Evolutionary conservation across 2,329 filamentous ascomycete genomes (phyloP).

Genomic region (Dothiorella sarmentorum): DNA sequence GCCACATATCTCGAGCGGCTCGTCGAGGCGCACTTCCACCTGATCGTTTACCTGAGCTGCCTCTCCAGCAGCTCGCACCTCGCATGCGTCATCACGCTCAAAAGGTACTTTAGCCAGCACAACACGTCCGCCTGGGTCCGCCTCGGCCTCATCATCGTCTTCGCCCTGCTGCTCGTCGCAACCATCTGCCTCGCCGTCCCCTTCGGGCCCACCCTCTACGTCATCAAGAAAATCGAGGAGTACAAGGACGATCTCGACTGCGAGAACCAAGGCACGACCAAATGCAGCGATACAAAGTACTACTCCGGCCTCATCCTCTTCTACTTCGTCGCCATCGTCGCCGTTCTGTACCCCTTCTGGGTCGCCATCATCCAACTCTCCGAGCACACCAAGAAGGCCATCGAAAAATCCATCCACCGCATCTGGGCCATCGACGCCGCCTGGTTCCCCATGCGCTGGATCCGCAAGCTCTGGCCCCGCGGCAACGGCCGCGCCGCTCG

Average conservation of each 20-base stretch:
- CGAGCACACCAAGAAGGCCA: not conserved
- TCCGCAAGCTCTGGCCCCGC: too few relatives aligned
- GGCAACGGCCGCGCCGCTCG: too few relatives aligned
- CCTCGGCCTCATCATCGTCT: conserved; percentile 28
- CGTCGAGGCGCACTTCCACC: not conserved
- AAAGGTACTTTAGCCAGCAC: conserved; percentile 32
- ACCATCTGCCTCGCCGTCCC: conserved; percentile 30
- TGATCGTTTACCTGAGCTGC: conserved; percentile 32
- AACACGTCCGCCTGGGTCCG: conserved; percentile 31
- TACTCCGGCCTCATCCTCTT: too few relatives aligned
- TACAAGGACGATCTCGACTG: too few relatives aligned
- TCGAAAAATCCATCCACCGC: not conserved
- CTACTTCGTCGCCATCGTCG: not conserved
- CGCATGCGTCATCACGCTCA: conserved; percentile 31
- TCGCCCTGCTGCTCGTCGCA: conserved; percentile 27
- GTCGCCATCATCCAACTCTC: not conserved
- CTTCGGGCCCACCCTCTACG: not conserved
- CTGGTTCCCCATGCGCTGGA: not conserved
- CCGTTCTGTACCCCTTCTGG: conserved; percentile 7
- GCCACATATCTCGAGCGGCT: not conserved
- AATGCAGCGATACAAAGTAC: too few relatives aligned
- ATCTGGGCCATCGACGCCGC: not conserved
- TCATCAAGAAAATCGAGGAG: not conserved
- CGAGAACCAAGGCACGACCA: too few relatives aligned
- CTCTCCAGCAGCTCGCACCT: conserved; percentile 31